Evolutionary conservation across 352 stramenopile genomes (phyloP), one percentile per base, ranked within the genome.

Genomic region (Globisporangium cederbergense): DNA sequence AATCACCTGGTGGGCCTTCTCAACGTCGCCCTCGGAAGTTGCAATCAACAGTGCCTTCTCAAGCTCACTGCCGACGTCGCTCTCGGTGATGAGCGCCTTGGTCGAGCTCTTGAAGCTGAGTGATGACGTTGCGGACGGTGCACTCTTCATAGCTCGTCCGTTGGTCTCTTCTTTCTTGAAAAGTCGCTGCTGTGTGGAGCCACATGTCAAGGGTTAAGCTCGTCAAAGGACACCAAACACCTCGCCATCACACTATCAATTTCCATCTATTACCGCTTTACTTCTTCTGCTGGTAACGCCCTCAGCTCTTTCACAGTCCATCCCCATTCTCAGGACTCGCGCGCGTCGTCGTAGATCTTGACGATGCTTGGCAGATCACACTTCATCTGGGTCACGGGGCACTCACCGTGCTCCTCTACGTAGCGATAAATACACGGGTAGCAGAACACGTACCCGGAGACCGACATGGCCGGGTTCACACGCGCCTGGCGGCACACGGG

Each of bases 261-360:
- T 20, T 57, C 51, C 30, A 57, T 57, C 30, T 57, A 43, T 57
- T 57, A 57, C 30, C 51, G n/a, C 30, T 32, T 8, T 4, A 14
- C 22, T 6, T 2, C 18, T 18, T 43, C 36, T 22, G 30, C 51
- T 51, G 8, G 0, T 4, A 43, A 5, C 8, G 22, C 22, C 20
- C 38, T 16, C 28, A 52, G 32, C 20, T 32, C 38, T 25, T n/a
- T 32, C 22, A 38, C 34, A 57, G 18, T 2, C n/a, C 4, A 8
- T 28, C 10, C 11, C 8, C 10, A 16, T 7, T 25, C 18, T 62
- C 40, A 70, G 30, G 53, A 60, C 8, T 70, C 65, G 6, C 59
- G 56, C 25, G 71, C 73, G 68, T 94, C 85, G 66, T 96, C 87
- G 67, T 96, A 96, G 54, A 96, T 93, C 69, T 92, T 92, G 43